Evolutionary conservation across 257 asterid species (phyloP).

Genomic region (Cinchona pubescens): DNA sequence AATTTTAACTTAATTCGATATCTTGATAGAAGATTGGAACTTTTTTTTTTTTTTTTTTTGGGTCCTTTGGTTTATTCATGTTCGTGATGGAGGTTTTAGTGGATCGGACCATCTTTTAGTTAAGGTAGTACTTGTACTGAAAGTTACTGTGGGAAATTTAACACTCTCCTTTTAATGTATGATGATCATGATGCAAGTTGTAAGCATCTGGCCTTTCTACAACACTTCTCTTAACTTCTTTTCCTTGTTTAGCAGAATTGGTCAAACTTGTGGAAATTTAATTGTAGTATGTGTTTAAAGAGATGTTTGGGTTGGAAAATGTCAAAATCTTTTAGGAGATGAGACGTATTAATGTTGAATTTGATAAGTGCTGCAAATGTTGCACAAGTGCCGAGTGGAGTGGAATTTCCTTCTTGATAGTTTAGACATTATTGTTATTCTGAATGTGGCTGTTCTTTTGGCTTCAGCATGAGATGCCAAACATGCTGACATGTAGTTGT

Average conservation of each 20-base stretch:
- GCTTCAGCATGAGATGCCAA: conserved; percentile 7
- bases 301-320: not conserved
- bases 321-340: not conserved
- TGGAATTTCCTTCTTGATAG: not conserved
- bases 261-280: not conserved
- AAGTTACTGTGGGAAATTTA: conserved; percentile 5
- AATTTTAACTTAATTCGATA: conserved; percentile 6
- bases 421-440: not conserved
- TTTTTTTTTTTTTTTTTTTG: not conserved
- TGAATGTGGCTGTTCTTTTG: conserved; percentile 5
- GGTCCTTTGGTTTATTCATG: not conserved
- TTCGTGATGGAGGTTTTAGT: not conserved
- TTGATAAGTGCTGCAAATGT: not conserved
- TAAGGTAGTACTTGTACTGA: not conserved
- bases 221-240: not conserved
- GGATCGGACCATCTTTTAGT: not conserved
- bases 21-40: conserved; percentile 11
- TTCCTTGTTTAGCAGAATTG: not conserved
- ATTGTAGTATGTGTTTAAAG: not conserved
- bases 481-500: not conserved
- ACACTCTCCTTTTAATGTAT: not conserved
- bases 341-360: not conserved
- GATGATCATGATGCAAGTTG: not conserved
- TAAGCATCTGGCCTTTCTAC: not conserved
- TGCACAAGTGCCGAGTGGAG: conserved; percentile 4